Conservation (phyloP, 208 protist genomes). For the Crithidia bombi region DNA sequence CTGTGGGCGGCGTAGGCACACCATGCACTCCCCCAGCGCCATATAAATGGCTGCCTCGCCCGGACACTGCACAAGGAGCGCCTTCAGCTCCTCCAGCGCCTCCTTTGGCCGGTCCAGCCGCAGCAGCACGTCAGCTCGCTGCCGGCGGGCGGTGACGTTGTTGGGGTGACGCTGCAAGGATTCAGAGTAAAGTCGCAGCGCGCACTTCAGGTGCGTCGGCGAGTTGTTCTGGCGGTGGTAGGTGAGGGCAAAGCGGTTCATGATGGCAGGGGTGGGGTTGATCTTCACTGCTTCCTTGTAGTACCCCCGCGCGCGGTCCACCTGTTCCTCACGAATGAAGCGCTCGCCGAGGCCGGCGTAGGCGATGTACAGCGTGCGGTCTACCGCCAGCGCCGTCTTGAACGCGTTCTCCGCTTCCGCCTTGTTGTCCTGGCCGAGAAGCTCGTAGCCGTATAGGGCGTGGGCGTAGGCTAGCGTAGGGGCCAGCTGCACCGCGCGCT, state of each 20-base stretch:
- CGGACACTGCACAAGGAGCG: slow-evolving; percentile 76
- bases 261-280: slow-evolving; percentile 75
- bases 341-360: slow-evolving; percentile 96
- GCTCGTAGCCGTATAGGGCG: slow-evolving; percentile 95
- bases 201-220: slow-evolving; percentile 53
- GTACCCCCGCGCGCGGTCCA: slow-evolving; percentile 88
- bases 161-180: slow-evolving; percentile 75
- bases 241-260: slow-evolving; percentile 79
- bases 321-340: slow-evolving; percentile 91
- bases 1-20: slow-evolving; percentile 45
- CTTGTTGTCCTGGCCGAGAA: slow-evolving; percentile 93
- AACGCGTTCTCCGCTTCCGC: slow-evolving; percentile 91
- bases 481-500: slow-evolving; percentile 91
- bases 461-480: slow-evolving; percentile 92
- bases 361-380: slow-evolving; percentile 96
- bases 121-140: slow-evolving; percentile 90
- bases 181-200: slow-evolving; percentile 75
- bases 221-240: slow-evolving; percentile 62
- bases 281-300: slow-evolving; percentile 90
- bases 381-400: slow-evolving; percentile 88
- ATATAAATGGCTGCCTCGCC: slow-evolving; percentile 92
- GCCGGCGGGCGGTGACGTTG: slow-evolving; percentile 90
- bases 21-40: slow-evolving; percentile 83
- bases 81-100: slow-evolving; percentile 75
- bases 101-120: slow-evolving; percentile 66